Evolutionary conservation across 306 rosid species (phyloP).

Genomic region (Vigna unguiculata): DNA sequence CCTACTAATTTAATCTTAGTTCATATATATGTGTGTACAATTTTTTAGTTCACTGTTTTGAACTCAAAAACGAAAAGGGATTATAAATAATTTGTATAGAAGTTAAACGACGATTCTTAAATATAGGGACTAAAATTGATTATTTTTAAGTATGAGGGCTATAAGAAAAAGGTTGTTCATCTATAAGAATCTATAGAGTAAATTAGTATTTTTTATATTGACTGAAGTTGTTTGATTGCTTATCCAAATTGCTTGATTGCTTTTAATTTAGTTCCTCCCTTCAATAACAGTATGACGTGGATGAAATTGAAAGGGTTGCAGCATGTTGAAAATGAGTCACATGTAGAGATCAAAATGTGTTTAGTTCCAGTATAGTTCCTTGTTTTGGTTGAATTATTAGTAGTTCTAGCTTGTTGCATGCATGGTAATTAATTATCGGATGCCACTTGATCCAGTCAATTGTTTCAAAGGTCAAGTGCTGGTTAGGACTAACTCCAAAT

Average conservation of each 20-base stretch:
- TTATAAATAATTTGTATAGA: no score
- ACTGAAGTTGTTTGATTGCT: not conserved
- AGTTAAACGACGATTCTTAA: no score
- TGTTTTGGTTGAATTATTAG: conserved; percentile 5
- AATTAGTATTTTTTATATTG: not conserved
- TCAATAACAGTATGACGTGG: not conserved
- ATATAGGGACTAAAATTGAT: no score
- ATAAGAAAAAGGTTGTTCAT: no score
- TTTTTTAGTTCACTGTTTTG: no score
- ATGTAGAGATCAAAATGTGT: not conserved
- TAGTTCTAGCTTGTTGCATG: conserved; percentile 11
- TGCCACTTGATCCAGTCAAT: conserved; percentile 43
- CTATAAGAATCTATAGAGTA: no score
- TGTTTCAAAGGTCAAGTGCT: conserved; percentile 44
- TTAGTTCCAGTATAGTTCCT: conserved; percentile 7
- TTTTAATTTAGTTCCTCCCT: not conserved
- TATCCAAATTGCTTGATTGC: not conserved
- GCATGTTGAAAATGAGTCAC: not conserved
- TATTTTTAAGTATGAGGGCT: no score
- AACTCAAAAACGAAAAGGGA: no score
- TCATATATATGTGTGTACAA: no score
- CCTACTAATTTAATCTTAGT: no score
- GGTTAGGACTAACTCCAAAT: conserved; percentile 51
- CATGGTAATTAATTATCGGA: conserved; percentile 20
- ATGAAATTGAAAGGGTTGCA: not conserved